Evolutionary conservation across 768 basidiomycete species (phyloP).

Genomic region (Saitozyma podzolica): DNA sequence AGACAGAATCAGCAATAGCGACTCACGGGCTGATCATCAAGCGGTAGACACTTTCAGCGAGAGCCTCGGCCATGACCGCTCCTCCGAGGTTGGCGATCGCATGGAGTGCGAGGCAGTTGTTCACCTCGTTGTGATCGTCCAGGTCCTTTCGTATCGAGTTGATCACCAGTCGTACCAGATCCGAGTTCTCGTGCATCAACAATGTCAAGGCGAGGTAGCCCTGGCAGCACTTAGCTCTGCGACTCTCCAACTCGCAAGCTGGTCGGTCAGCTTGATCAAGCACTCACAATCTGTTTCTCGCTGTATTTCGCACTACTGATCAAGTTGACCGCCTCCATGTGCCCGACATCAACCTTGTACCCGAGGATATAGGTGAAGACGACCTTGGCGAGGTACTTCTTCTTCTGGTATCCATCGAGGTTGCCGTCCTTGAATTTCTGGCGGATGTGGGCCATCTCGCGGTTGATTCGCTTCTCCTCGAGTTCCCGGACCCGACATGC

Average conservation of each 20-base stretch:
- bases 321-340: slow-evolving; percentile 98
- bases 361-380: slow-evolving; percentile 99
- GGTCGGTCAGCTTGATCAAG: not conserved
- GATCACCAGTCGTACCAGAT: slow-evolving; percentile 91
- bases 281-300: slow-evolving; percentile 94
- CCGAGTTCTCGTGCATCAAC: slow-evolving; percentile 98
- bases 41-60: slow-evolving; percentile 90
- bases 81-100: slow-evolving; percentile 98
- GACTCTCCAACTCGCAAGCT: not conserved
- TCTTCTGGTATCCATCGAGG: slow-evolving; percentile 57
- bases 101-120: slow-evolving; percentile 93
- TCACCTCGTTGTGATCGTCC: slow-evolving; percentile 88
- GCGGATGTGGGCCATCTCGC: slow-evolving; percentile 99
- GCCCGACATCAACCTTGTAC: slow-evolving; percentile 97
- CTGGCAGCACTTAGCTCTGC: slow-evolving; percentile 54
- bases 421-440: slow-evolving; percentile 86
- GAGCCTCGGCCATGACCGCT: slow-evolving; percentile 95
- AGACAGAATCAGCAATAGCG: too few relatives aligned
- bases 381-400: slow-evolving; percentile 90
- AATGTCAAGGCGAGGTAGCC: slow-evolving; percentile 96
- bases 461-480: slow-evolving; percentile 98
- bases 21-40: slow-evolving; percentile 88
- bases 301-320: slow-evolving; percentile 94
- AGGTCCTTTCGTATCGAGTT: slow-evolving; percentile 98
- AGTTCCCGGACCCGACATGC: slow-evolving; percentile 93